Evolutionary conservation across 1,284 basidiomycete genomes (phyloP), one percentile per base, ranked within the genome.

Genomic region (Ceratobasidium sp.): DNA sequence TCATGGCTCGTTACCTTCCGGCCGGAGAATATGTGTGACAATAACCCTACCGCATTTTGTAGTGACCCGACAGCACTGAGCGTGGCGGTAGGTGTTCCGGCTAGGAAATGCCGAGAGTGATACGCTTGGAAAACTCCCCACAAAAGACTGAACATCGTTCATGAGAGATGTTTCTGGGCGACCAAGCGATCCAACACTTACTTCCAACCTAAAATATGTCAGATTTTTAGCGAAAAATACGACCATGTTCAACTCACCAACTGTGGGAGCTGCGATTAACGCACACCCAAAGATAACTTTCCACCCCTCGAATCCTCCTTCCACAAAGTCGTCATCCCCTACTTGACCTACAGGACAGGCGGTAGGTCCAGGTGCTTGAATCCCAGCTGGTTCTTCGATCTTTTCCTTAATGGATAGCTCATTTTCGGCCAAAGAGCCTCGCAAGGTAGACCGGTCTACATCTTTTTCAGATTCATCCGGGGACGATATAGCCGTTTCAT

Each of bases 41-140:
- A 16, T 18, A 21, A 3, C 32, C 75, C 52, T 41, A 75, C 74
- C 55, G 64, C 52, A 21, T 60, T 72, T 43, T 75, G 67, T 23
- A 72, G 39, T 1, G 74, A 70, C 3, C 75, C 75, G 6, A 76
- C 52, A 23, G 74, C 43, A 43, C 74, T 73, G 9, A 76, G 53
- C 3, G 59, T 69, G 14, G 75, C 58, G 26, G 72, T 69, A 3
- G 64, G 60, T 30, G 67, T 72, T 21, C 71, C 73, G 18, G 73
- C 73, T 23, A 76, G 72, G 9, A 74, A 59, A 65, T 76, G 57
- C 5, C 46, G 32, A 32, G 55, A 70, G 55, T 75, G 74, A 39
- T 72, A 75, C 12, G 61, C 46, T 60, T 75, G 74, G 48, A 76
- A 76, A 3, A 76, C 75, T n/a, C 75, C 75, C 73, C 74, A 76